phyloP scores from a whole-genome alignment of 2,329 filamentous ascomycete genomes.

The Phialophora chinensis region DNA sequence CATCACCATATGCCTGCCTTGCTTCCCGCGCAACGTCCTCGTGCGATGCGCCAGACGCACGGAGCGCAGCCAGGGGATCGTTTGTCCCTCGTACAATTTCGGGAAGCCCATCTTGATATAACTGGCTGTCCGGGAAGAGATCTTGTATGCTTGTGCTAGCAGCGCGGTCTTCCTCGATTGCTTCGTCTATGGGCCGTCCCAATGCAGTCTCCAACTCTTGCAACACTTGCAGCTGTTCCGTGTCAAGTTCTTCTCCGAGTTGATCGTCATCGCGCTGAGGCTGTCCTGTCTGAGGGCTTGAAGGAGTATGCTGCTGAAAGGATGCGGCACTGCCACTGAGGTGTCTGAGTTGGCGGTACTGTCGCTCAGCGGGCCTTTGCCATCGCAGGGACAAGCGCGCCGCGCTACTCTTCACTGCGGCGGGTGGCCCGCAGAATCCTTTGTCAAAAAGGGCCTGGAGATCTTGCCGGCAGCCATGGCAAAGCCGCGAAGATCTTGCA shows the following conservation, averaged over 20 bases:
- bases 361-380: conserved; percentile 10
- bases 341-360: conserved; percentile 23
- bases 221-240: conserved; percentile 29
- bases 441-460: conserved; percentile 45
- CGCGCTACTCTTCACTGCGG: conserved; percentile 18
- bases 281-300: not conserved
- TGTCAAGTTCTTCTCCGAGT: not conserved
- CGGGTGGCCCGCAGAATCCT: conserved; percentile 41
- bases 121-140: not conserved
- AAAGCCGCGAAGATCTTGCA: conserved; percentile 31
- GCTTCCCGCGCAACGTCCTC: conserved; percentile 73
- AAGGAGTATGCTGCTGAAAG: conserved; percentile 11
- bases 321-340: conserved; percentile 6
- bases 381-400: conserved; percentile 27
- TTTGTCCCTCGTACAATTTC: conserved; percentile 15
- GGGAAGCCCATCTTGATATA: not conserved
- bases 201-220: conserved; percentile 31
- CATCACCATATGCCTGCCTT: conserved; percentile 76
- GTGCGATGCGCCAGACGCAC: conserved; percentile 47
- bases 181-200: conserved; percentile 33
- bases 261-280: conserved; percentile 7
- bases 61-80: conserved; percentile 24
- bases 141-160: conserved; percentile 10
- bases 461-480: conserved; percentile 45
- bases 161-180: conserved; percentile 31